Evolutionary conservation across 148 eudicot genomes (phyloP), one percentile per base, ranked within the genome.

Genomic region (Limonium bicolor): DNA sequence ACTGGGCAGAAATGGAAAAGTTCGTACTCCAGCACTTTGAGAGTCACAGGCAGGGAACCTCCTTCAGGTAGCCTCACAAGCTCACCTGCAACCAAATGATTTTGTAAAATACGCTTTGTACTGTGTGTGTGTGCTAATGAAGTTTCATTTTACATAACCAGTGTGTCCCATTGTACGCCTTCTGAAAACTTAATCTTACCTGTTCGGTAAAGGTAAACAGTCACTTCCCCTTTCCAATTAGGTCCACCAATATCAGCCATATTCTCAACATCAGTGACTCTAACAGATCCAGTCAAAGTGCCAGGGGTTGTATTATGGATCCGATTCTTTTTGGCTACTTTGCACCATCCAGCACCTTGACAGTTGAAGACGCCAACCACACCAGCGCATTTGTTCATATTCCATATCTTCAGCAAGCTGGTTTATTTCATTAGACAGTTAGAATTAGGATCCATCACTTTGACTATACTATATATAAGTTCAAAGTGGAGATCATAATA

Each of bases 341-440:
- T 84, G 64, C 94, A 80, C 97, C 97, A 88, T 22, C 94, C 97
- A 2, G 94, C 97, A 53, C 97, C 94, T 50, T 88, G 97, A 71
- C 97, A 88, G 60, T 88, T 88, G 72, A 88, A 88, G 6, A 84
- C 72, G 24, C 97, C 97, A 24, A 88, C 84, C 56, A 88, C 78
- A 33, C 97, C 97, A 4, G 84, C 65, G 61, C 72, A 80, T 36
- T 84, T 83, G 70, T 88, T 88, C 62, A 55, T 44, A 53, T 84
- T 88, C 97, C 97, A 88, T 21, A 88, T 70, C 37, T 88, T 83
- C 46, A 88, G 77, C 71, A 88, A 70, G 70, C 92, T 88, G n/a
- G n/a, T n/a, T n/a, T n/a, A n/a, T n/a, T n/a, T n/a, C n/a, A n/a
- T n/a, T n/a, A n/a, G n/a, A 74, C 61, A 70, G 17, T 25, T 7